These are phyloP conservation scores for Penicillium polonicum DNA, from an alignment of 2,329 filamentous ascomycete species.

Conservation along the genomic window DNA sequence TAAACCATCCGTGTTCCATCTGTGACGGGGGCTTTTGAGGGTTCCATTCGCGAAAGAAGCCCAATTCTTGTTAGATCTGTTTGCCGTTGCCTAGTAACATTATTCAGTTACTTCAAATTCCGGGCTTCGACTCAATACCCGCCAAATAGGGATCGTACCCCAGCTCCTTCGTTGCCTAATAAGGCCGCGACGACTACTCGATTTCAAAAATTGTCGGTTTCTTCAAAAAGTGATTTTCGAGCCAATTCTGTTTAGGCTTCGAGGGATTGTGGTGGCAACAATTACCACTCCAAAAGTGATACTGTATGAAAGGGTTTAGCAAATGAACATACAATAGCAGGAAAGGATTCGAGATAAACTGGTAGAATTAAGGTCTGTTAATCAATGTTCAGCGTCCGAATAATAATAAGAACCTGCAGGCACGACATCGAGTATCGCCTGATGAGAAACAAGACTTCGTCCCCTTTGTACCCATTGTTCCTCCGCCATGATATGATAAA, in stretches of 20 bases:
- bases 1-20: too few relatives aligned
- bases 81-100: neutral
- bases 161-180: neutral
- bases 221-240: too few relatives aligned
- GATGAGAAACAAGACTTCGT: neutral
- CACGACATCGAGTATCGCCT: neutral
- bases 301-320: neutral
- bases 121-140: too few relatives aligned
- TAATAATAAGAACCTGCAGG: neutral
- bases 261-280: neutral
- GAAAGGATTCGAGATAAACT: neutral
- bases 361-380: neutral
- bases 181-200: neutral
- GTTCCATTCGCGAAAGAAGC: neutral
- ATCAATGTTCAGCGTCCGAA: neutral
- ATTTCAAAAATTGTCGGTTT: neutral
- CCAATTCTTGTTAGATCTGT: neutral
- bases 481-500: neutral
- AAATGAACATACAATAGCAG: neutral
- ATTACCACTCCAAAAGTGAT: neutral
- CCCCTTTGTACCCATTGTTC: neutral
- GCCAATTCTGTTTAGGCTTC: neutral
- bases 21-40: fast-evolving
- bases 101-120: too few relatives aligned
- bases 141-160: neutral